Evolutionary conservation across 352 stramenopile genomes (phyloP), one percentile per base, ranked within the genome.

Genomic region (Globisporangium nodosum): DNA sequence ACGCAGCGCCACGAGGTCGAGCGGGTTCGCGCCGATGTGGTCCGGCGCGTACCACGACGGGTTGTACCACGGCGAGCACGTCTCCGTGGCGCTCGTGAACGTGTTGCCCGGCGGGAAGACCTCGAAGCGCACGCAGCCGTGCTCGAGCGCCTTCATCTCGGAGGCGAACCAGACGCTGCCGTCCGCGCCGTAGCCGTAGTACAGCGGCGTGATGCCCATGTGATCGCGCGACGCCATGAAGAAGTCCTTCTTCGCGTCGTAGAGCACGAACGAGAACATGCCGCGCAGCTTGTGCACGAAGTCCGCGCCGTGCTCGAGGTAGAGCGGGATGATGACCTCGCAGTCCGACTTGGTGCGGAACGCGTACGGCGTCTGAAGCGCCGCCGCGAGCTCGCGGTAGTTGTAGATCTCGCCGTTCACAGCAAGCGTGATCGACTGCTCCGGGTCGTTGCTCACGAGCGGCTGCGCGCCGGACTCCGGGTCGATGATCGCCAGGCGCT

Each of bases 391-490:
- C 69, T 99, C 87, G 70, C 97, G 96, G 85, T 99, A 98, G 80
- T 99, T 99, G 90, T 99, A 99, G 61, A 99, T 98, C 79, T 99
- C 97, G 50, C 97, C 97, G 75, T 99, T 99, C 42, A 97, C 96
- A 7, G 96, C 92, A 5, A 98, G 87, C 65, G 97, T 98, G 60
- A 99, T 85, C 49, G 79, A 84, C 46, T 68, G 60, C 45, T 74
- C 69, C 9, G 79, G 70, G 67, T 98, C 93, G 70, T 86, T 88
- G 66, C 78, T 94, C 56, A 91, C 74, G 8, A 97, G 75, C 49
- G 90, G 90, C 70, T 98, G 92, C n/a, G 86, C 86, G 53, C 92
- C 92, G 35, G 87, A 98, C 68, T 99, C 97, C 6, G 97, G 97
- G 84, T 99, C 96, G 69, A 99, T 99, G 72, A 99, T 99, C 21